Percentiles rank a stretch among this genome's conserved stretches.
These are phyloP conservation scores for Ceratobasidium sp. DNA, from an alignment of 1,284 basidiomycete genomes.

Conservation along the genomic window DNA sequence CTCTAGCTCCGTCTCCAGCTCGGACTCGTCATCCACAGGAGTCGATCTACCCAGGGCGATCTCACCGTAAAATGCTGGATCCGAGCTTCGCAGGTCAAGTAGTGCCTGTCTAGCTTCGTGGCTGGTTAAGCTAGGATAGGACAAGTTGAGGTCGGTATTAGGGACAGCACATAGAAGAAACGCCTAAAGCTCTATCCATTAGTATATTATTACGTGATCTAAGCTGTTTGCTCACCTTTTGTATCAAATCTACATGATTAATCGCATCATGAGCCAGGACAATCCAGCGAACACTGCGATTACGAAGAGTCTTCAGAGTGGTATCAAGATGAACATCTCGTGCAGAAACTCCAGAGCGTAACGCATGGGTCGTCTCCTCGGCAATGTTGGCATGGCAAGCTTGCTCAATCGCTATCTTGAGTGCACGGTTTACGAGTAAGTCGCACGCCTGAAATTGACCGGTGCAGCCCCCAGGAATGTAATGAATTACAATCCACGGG, in stretches of 20 bases:
- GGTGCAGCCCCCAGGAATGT: conserved; percentile 53
- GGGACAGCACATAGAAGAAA: conserved; percentile 44
- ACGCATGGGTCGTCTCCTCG: conserved; percentile 44
- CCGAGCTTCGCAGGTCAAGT: conserved; percentile 17
- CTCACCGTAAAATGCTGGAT: neutral
- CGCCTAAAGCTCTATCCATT: conserved; percentile 43
- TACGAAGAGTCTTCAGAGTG: neutral
- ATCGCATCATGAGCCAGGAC: conserved; percentile 38
- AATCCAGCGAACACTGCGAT: conserved; percentile 33
- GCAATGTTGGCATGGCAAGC: conserved; percentile 55
- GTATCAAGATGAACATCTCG: neutral
- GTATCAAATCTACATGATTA: conserved; percentile 36
- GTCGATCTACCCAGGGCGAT: neutral
- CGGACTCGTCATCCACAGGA: no score
- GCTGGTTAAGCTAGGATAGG: conserved; percentile 45
- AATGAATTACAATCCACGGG: conserved; percentile 51
- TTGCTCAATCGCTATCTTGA: conserved; percentile 55
- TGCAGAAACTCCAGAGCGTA: neutral
- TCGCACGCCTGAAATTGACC: conserved; percentile 56
- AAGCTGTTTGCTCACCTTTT: conserved; percentile 40
- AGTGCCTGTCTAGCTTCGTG: conserved; percentile 33
- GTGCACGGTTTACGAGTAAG: conserved; percentile 55
- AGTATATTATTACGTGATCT: neutral
- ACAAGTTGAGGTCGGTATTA: conserved; percentile 46
- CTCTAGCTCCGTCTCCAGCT: no score